Evolutionary conservation across 1,139 yeast species (phyloP).

Genomic region (Taiozyma sp.): DNA sequence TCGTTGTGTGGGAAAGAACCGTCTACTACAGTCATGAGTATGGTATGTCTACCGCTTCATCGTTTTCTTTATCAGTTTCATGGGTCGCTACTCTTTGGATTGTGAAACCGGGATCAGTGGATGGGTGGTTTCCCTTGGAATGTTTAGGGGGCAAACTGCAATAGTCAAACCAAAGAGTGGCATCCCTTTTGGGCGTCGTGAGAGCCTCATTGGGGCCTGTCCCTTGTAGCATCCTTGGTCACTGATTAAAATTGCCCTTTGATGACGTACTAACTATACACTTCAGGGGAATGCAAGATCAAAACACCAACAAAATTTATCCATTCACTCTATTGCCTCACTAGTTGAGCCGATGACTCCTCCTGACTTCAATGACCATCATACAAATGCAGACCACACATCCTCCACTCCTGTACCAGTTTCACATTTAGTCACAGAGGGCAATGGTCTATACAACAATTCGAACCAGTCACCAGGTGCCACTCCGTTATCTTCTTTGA

Average conservation of each 20-base stretch:
- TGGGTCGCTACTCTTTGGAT: not conserved
- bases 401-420: constrained; percentile 1
- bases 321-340: constrained; percentile 22
- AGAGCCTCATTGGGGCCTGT: not conserved
- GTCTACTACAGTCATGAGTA: not conserved
- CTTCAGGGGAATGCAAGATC: constrained; percentile 13
- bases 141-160: not conserved
- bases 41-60: not conserved
- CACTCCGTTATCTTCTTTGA: constrained; percentile 16
- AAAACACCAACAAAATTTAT: constrained; percentile 20
- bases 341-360: constrained; percentile 24
- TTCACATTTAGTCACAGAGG: not conserved
- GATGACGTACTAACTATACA: not conserved
- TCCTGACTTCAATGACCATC: constrained; percentile 15
- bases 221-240: not conserved
- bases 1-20: not conserved
- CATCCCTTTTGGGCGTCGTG: not conserved
- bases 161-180: not conserved
- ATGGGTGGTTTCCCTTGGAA: not conserved
- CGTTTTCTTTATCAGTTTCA: not conserved
- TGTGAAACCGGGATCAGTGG: not conserved
- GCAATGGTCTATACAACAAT: not conserved
- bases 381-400: not conserved
- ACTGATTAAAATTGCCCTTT: not conserved
- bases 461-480: constrained; percentile 3